Conservation (phyloP, 2,329 filamentous ascomycete genomes). For the Monosporascus sp. region DNA sequence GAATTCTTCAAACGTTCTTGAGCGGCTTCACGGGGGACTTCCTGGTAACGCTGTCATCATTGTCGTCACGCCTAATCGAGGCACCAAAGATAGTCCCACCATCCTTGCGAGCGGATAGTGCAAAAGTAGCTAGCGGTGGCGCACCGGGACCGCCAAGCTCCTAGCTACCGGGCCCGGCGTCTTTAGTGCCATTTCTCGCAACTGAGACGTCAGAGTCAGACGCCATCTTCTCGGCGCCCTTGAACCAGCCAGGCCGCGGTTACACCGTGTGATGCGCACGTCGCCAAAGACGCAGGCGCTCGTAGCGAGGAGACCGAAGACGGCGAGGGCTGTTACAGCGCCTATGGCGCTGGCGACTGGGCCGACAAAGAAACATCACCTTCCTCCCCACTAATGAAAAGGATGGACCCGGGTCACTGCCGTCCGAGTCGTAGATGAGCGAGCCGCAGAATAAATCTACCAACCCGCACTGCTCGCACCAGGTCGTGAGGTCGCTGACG, state of each 20-base stretch:
- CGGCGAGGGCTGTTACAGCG: constrained; percentile 33
- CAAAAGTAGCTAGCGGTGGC: neutral
- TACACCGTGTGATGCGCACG: constrained; percentile 22
- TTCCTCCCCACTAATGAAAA: neutral
- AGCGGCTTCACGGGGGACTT: constrained; percentile 32
- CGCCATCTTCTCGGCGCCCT: constrained; percentile 39
- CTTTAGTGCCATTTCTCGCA: constrained; percentile 32
- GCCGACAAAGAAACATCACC: constrained; percentile 24
- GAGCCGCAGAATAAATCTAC: constrained; percentile 34
- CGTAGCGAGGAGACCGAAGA: constrained; percentile 18
- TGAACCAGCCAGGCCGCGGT: constrained; percentile 34
- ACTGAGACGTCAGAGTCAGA: constrained; percentile 40
- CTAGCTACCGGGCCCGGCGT: constrained; percentile 47
- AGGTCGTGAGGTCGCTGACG: constrained; percentile 28
- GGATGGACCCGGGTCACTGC: neutral
- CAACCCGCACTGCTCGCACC: constrained; percentile 41
- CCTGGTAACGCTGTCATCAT: constrained; percentile 32
- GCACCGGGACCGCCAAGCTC: constrained; percentile 31
- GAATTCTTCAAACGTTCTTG: constrained; percentile 31
- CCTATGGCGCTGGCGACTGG: constrained; percentile 44
- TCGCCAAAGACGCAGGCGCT: constrained; percentile 26
- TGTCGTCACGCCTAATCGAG: constrained; percentile 20
- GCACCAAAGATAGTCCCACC: constrained; percentile 12
- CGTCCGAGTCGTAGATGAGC: constrained; percentile 5
- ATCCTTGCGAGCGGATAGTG: constrained; percentile 10